These are phyloP conservation scores for Picea abies DNA, from an alignment of 83 land plant genomes.

Conservation along the genomic window DNA sequence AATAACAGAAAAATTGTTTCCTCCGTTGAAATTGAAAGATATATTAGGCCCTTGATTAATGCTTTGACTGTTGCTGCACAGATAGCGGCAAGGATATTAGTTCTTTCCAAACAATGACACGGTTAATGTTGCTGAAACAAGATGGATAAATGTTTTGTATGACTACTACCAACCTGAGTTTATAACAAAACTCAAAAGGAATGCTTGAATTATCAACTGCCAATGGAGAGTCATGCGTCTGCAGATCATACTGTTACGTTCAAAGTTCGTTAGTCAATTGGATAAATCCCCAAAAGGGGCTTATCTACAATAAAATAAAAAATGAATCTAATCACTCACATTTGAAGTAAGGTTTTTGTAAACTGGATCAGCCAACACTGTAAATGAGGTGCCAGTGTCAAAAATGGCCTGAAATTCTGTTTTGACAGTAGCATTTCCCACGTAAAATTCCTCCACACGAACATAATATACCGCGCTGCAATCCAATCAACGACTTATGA, in stretches of 20 bases:
- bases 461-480: conserved; percentile 68
- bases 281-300: not conserved
- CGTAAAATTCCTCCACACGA: conserved; percentile 40
- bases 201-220: conserved; percentile 25
- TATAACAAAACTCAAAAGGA: conserved; percentile 68
- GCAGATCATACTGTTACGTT: conserved; percentile 45
- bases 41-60: too few species aligned
- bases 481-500: not conserved
- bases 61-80: too few species aligned
- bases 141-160: not conserved
- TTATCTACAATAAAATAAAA: not conserved
- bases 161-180: conserved; percentile 35
- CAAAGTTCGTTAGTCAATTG: not conserved
- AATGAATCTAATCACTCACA: conserved; percentile 38
- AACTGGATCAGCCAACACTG: too few species aligned
- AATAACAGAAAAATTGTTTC: conserved; percentile 38
- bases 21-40: too few species aligned
- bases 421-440: conserved; percentile 48
- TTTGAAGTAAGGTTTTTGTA: conserved; percentile 42
- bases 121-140: not conserved
- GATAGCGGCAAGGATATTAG: not conserved
- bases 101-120: not conserved
- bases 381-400: conserved; percentile 96
- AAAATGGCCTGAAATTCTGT: conserved; percentile 15
- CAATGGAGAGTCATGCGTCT: conserved; percentile 21